A percentile compares a stretch with the other conserved stretches of the same genome.
These are phyloP conservation scores for Lasiodiplodia gonubiensis DNA, from an alignment of 2,329 filamentous ascomycete species.

Conservation along the genomic window DNA sequence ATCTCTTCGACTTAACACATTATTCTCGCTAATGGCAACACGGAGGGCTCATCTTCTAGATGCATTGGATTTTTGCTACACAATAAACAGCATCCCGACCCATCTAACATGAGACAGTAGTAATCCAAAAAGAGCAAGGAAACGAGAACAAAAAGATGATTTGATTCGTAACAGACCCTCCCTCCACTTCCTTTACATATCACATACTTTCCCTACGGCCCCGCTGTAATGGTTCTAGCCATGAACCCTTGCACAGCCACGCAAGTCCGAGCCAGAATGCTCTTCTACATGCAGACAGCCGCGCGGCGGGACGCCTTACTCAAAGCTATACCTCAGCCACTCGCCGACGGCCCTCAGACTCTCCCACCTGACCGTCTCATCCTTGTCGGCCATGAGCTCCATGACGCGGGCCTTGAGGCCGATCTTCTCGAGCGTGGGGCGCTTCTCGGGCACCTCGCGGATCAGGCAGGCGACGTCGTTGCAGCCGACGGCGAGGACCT, in stretches of 20 bases:
- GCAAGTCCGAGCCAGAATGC: neutral
- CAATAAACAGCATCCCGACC: neutral
- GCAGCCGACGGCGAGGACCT: constrained; percentile 88
- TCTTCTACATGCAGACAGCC: neutral
- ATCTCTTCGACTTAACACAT: neutral
- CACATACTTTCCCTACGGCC: neutral
- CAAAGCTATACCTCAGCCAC: constrained; percentile 71
- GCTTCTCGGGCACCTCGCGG: constrained; percentile 85
- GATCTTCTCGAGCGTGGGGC: constrained; percentile 78
- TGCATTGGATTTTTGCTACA: constrained; percentile 19
- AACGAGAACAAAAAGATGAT: neutral
- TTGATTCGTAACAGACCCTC: constrained; percentile 5
- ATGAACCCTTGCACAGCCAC: neutral
- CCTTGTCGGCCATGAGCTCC: constrained; percentile 89
- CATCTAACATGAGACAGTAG: constrained; percentile 7
- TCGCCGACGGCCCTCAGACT: constrained; percentile 83
- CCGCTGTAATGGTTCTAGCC: constrained; percentile 7
- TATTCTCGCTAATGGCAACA: neutral
- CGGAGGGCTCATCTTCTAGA: neutral
- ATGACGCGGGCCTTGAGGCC: constrained; percentile 87
- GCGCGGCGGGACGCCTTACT: constrained; percentile 30
- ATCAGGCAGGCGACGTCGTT: constrained; percentile 91
- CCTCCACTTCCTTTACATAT: neutral
- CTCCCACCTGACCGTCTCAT: constrained; percentile 92
- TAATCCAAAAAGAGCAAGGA: neutral